Evolutionary conservation across 1,284 basidiomycete species (phyloP).

Genomic region (Pseudozyma pruni): DNA sequence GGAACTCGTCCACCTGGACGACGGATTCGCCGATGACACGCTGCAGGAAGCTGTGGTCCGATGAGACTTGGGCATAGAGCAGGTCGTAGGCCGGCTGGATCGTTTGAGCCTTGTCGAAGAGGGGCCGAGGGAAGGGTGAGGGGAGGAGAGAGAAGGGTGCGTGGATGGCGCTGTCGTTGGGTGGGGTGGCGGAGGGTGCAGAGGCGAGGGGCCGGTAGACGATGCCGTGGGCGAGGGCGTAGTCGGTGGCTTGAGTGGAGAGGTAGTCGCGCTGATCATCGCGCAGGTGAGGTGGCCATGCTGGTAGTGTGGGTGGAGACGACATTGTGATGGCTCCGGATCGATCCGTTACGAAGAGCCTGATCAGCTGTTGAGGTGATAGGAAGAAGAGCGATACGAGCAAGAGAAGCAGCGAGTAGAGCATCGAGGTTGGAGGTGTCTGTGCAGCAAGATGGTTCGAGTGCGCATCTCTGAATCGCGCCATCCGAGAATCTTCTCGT

Average conservation of each 20-base stretch:
- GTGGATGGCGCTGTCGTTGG: constrained; percentile 78
- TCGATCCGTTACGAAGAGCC: not conserved
- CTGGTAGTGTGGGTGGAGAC: constrained; percentile 13
- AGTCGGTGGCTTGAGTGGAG: constrained; percentile 78
- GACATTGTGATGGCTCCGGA: no score
- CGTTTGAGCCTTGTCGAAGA: constrained; percentile 77
- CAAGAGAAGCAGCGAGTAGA: not conserved
- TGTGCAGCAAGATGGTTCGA: constrained; percentile 3
- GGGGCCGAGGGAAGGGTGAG: constrained; percentile 80
- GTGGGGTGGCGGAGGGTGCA: constrained; percentile 57
- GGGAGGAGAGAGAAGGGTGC: constrained; percentile 89
- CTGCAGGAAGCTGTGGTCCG: constrained; percentile 83
- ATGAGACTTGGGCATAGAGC: constrained; percentile 84
- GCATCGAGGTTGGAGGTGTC: constrained; percentile 3
- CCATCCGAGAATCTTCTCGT: constrained; percentile 20
- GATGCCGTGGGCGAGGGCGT: constrained; percentile 84
- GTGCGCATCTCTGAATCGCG: constrained; percentile 20
- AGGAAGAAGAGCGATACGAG: constrained; percentile 1
- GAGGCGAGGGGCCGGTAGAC: constrained; percentile 77
- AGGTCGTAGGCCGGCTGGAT: constrained; percentile 85
- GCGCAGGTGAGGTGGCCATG: constrained; percentile 80
- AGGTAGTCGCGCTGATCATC: constrained; percentile 74
- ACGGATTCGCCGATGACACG: constrained; percentile 83
- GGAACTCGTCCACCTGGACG: constrained; percentile 86
- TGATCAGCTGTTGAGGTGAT: not conserved